Evolutionary conservation across 2,329 filamentous ascomycete species (phyloP).

Genomic region (Proliferodiscus dingleyae): DNA sequence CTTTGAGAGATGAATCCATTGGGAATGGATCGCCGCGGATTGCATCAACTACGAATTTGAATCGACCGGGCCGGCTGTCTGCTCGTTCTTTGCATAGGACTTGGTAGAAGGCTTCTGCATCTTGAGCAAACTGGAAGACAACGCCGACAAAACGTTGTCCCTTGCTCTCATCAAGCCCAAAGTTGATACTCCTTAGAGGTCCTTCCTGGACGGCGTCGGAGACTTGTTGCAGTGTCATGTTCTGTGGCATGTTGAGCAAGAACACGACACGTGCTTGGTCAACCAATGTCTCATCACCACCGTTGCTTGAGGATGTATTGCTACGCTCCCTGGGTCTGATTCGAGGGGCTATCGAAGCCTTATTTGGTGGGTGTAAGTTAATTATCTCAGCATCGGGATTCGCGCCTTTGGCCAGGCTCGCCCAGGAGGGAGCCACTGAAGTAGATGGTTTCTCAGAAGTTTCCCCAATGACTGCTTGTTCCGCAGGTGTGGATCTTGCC

Average conservation of each 20-base stretch:
- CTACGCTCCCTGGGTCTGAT: conserved; percentile 15
- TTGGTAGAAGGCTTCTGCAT: conserved; percentile 22
- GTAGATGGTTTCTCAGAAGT: not conserved
- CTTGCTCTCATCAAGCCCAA: conserved; percentile 22
- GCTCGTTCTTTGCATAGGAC: conserved; percentile 17
- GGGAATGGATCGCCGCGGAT: conserved; percentile 22
- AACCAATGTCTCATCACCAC: conserved; percentile 11
- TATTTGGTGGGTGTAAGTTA: conserved; percentile 13
- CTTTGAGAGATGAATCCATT: conserved; percentile 19
- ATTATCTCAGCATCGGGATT: conserved; percentile 13
- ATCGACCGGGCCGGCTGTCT: conserved; percentile 16
- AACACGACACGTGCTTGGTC: conserved; percentile 26
- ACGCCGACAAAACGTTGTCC: conserved; percentile 21
- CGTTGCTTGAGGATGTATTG: conserved; percentile 6
- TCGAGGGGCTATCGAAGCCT: conserved; percentile 3
- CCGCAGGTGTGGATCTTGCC: not conserved
- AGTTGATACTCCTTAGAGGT: conserved; percentile 24
- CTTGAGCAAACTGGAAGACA: conserved; percentile 25
- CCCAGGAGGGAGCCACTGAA: conserved; percentile 22
- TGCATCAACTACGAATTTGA: conserved; percentile 25
- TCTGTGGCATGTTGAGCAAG: conserved; percentile 25
- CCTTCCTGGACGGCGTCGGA: conserved; percentile 28
- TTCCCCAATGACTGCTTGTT: not conserved
- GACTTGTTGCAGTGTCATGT: conserved; percentile 22
- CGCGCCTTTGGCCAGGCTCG: conserved; percentile 22